Conservation (phyloP, 2,329 filamentous ascomycete genomes). For the Trichophyton verrucosum region DNA sequence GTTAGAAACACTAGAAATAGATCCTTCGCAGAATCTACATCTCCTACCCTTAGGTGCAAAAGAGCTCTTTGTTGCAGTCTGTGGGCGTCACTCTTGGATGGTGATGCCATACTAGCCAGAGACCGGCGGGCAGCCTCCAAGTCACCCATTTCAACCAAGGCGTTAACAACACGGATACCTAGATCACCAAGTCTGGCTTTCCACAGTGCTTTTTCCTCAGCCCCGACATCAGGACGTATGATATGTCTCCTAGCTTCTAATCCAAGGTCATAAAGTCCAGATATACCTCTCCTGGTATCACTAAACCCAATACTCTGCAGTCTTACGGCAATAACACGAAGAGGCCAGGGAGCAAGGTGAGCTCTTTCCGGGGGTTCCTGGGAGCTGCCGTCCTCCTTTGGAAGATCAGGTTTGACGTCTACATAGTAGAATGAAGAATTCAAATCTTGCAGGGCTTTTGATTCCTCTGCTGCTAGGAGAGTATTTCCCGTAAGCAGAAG, state of each 20-base stretch:
- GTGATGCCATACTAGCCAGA: constrained; percentile 44
- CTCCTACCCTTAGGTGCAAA: constrained; percentile 66
- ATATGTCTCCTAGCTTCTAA: constrained; percentile 58
- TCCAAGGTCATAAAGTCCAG: constrained; percentile 80
- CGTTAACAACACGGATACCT: constrained; percentile 50
- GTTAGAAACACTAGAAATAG: constrained; percentile 33
- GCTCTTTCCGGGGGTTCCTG: constrained; percentile 11
- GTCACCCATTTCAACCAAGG: constrained; percentile 60
- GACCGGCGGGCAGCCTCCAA: constrained; percentile 65
- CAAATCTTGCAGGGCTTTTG: constrained; percentile 50
- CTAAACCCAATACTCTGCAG: constrained; percentile 77
- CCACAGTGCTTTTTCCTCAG: constrained; percentile 55
- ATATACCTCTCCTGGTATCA: constrained; percentile 71
- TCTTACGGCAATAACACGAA: constrained; percentile 70
- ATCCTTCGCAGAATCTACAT: constrained; percentile 53
- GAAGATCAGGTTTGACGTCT: constrained; percentile 17
- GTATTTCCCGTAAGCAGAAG: constrained; percentile 66
- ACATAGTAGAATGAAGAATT: constrained; percentile 43
- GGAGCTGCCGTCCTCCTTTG: not conserved
- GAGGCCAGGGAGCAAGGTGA: constrained; percentile 73
- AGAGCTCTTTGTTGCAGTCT: constrained; percentile 42
- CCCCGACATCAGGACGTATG: constrained; percentile 38
- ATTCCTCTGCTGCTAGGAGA: constrained; percentile 53
- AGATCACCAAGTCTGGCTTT: constrained; percentile 59
- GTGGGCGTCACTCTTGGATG: constrained; percentile 20